Percentiles rank a stretch among this genome's conserved stretches.
Evolutionary conservation across 148 eudicot genomes (phyloP).

Genomic region (Suaeda aralocaspica): DNA sequence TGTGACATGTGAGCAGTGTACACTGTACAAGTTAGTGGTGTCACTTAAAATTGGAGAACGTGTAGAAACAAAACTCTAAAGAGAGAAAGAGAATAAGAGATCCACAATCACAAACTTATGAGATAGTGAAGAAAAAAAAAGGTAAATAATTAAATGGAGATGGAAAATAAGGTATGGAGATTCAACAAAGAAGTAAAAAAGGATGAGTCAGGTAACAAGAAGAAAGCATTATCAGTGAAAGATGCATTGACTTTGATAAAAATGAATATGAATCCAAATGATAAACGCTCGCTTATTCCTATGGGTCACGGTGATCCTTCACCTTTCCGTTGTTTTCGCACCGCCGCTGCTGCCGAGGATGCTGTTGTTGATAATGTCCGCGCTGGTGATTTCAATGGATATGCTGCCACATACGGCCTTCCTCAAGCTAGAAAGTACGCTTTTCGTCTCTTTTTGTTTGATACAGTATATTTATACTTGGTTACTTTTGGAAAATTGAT

Average conservation of each 20-base stretch:
- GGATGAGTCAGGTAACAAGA: background rate
- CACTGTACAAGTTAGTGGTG: no score
- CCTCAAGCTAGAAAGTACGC: constrained; percentile 24
- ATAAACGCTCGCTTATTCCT: constrained; percentile 17
- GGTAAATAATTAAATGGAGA: no score
- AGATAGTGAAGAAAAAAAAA: no score
- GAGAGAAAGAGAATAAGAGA: no score
- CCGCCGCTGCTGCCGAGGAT: constrained; percentile 22
- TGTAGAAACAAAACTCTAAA: no score
- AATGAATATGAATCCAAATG: constrained; percentile 17
- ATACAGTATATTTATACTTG: no score
- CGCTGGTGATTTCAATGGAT: constrained; percentile 31
- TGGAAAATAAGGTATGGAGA: constrained; percentile 12
- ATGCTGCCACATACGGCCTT: constrained; percentile 20
- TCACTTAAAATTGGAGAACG: no score
- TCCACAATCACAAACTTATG: no score
- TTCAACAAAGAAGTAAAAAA: background rate
- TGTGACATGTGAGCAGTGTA: no score
- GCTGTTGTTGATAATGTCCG: constrained; percentile 29
- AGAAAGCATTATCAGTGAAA: constrained; percentile 2
- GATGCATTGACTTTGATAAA: constrained; percentile 1
- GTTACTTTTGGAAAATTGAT: no score
- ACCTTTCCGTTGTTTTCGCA: constrained; percentile 29
- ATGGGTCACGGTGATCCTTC: constrained; percentile 44
- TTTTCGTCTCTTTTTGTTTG: no score